phyloP scores from a whole-genome alignment of 2,329 filamentous ascomycete species.

The Pseudogymnoascus sp. region DNA sequence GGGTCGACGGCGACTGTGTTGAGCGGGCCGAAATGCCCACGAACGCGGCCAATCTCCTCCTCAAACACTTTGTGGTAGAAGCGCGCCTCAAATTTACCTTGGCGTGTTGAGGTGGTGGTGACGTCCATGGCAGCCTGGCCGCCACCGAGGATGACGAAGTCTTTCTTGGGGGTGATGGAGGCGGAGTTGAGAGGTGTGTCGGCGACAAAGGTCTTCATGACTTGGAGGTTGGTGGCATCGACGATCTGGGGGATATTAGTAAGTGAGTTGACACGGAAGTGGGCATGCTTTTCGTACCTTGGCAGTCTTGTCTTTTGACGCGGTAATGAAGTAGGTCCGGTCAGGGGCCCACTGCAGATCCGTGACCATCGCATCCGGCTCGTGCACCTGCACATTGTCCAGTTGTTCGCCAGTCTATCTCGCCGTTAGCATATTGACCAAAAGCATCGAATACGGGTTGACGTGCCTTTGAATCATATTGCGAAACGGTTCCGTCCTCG shows the following conservation, averaged over 20 bases:
- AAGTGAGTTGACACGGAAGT: constrained; percentile 1
- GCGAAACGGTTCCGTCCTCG: constrained; percentile 87
- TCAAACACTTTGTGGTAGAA: constrained; percentile 99
- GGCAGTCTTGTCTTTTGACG: constrained; percentile 94
- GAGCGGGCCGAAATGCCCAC: constrained; percentile 91
- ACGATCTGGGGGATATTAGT: constrained; percentile 49
- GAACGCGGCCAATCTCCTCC: constrained; percentile 94
- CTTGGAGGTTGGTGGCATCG: constrained; percentile 73
- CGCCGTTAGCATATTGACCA: constrained; percentile 17
- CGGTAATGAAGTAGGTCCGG: constrained; percentile 96
- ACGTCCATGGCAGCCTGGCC: constrained; percentile 99
- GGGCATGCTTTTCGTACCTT: constrained; percentile 48
- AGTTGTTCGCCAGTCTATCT: constrained; percentile 66
- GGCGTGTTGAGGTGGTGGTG: constrained; percentile 83
- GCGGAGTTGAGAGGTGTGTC: constrained; percentile 97
- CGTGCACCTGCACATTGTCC: constrained; percentile 75
- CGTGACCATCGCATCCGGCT: constrained; percentile 66
- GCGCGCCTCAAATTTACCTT: constrained; percentile 98
- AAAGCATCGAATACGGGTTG: background rate
- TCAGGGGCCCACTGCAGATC: constrained; percentile 93
- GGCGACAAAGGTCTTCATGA: constrained; percentile 84
- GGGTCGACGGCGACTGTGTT: constrained; percentile 95
- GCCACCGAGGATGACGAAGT: constrained; percentile 95
- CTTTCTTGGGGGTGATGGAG: constrained; percentile 87
- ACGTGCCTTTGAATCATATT: constrained; percentile 79